Evolutionary conservation across 148 eudicot genomes (phyloP), one percentile per base, ranked within the genome.

Genomic region (Arbutus unedo): DNA sequence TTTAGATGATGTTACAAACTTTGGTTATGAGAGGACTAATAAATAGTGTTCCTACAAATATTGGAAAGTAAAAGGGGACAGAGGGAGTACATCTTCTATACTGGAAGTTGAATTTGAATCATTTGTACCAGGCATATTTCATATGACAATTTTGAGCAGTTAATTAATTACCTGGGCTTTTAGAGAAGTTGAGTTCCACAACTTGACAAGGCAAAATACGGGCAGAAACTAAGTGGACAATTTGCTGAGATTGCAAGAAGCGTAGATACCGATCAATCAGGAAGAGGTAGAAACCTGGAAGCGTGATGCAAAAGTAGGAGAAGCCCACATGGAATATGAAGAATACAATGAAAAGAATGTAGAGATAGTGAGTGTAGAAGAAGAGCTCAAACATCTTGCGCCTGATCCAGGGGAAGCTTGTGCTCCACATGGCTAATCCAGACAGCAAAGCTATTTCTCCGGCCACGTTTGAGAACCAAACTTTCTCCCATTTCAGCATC

Each of bases 101-200:
- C 64, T 19, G 23, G 23, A 49, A 76, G 62, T 53, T 76, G 10
- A 76, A 53, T 53, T 53, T 31, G n/a, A 31, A 76, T 76, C 38
- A 44, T 53, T 59, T 18, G 8, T 15, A 7, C 48, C 15, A 19
- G 49, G 48, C 31, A 25, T 75, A 64, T 4, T 66, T 9, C 49
- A 59, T 38, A 15, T 50, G n/a, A 15, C 1, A 60, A 7, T 14
- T 43, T 48, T 48, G 41, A 51, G 41, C 0, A 43, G 8, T 16
- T 44, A 43, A 71, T 25, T 74, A n/a, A n/a, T n/a, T 79, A 89
- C 88, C 87, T 64, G 83, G 78, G 83, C 79, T 86, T 84, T 96
- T 93, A 15, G 94, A 90, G 85, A 95, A 95, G 89, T 90, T 93
- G 41, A 95, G 90, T 84, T 95, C 98, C 6, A 95, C 85, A 0